phyloP scores from a whole-genome alignment of 1,284 basidiomycete species.

The Apiotrichum domesticum region DNA sequence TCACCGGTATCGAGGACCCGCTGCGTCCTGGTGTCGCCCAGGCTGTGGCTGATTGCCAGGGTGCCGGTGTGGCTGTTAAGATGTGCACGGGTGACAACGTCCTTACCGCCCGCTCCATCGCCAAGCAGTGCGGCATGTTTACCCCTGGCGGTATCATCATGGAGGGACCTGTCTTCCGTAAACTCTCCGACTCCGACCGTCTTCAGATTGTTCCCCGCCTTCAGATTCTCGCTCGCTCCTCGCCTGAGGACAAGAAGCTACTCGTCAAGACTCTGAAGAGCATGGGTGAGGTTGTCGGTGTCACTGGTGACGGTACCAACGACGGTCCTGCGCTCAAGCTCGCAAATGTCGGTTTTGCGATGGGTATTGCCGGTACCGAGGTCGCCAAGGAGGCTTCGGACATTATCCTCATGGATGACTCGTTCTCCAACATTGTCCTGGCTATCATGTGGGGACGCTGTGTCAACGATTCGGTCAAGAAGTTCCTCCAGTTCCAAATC shows the following conservation, averaged over 20 bases:
- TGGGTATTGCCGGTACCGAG: slow-evolving; percentile 98
- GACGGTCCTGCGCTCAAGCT: slow-evolving; percentile 96
- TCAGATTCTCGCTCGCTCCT: slow-evolving; percentile 78
- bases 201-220: slow-evolving; percentile 53
- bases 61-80: slow-evolving; percentile 91
- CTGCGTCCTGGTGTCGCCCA: slow-evolving; percentile 81
- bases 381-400: slow-evolving; percentile 99
- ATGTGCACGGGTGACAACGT: slow-evolving; percentile 99
- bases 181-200: slow-evolving; percentile 50
- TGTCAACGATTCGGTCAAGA: slow-evolving; percentile 94
- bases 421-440: slow-evolving; percentile 91
- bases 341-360: slow-evolving; percentile 89
- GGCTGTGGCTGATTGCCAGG: slow-evolving; percentile 77
- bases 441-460: slow-evolving; percentile 99
- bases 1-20: slow-evolving; percentile 94
- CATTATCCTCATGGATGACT: slow-evolving; percentile 98
- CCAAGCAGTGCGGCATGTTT: slow-evolving; percentile 78
- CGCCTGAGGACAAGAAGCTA: slow-evolving; percentile 92
- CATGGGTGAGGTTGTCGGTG: slow-evolving; percentile 88
- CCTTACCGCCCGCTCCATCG: slow-evolving; percentile 82
- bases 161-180: slow-evolving; percentile 65
- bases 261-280: slow-evolving; percentile 82
- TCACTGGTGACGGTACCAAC: slow-evolving; percentile 97
- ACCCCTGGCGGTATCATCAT: slow-evolving; percentile 49
- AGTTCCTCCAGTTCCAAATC: slow-evolving; percentile 98